Conservation (phyloP, 495 filamentous ascomycete species). For the Aspergillus heteromorphus region DNA sequence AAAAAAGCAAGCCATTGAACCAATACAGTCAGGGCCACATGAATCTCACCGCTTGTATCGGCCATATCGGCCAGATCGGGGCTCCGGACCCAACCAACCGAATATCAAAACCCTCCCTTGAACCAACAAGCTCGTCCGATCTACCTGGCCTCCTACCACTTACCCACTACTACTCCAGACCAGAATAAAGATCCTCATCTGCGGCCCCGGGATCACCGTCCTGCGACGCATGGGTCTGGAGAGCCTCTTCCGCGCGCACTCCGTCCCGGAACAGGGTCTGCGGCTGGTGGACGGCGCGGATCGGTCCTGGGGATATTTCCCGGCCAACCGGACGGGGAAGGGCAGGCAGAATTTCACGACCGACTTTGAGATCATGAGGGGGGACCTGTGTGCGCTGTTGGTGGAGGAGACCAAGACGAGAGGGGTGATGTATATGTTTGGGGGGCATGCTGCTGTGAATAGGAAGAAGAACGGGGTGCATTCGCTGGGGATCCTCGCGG, state of each 20-base stretch:
- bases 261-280: slow-evolving; percentile 29
- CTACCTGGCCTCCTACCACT: neutral
- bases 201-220: slow-evolving; percentile 33
- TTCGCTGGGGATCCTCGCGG: slow-evolving; percentile 22
- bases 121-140: neutral
- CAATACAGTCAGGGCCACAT: no score
- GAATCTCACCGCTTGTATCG: neutral
- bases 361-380: slow-evolving; percentile 46
- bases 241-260: slow-evolving; percentile 14
- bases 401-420: slow-evolving; percentile 25
- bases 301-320: slow-evolving; percentile 21
- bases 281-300: slow-evolving; percentile 26
- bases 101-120: neutral
- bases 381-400: slow-evolving; percentile 32
- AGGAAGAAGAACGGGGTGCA: slow-evolving; percentile 16
- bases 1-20: no score
- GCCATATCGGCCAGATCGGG: neutral
- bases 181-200: slow-evolving; percentile 38
- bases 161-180: neutral
- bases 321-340: slow-evolving; percentile 22
- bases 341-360: slow-evolving; percentile 29
- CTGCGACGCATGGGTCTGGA: slow-evolving; percentile 35
- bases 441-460: slow-evolving; percentile 11
- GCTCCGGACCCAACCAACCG: neutral
- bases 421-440: slow-evolving; percentile 29